Percentiles rank a stretch among this genome's conserved stretches.
These are phyloP conservation scores for Aspergillus terreus DNA, from an alignment of 2,329 filamentous ascomycete species.

Conservation along the genomic window DNA sequence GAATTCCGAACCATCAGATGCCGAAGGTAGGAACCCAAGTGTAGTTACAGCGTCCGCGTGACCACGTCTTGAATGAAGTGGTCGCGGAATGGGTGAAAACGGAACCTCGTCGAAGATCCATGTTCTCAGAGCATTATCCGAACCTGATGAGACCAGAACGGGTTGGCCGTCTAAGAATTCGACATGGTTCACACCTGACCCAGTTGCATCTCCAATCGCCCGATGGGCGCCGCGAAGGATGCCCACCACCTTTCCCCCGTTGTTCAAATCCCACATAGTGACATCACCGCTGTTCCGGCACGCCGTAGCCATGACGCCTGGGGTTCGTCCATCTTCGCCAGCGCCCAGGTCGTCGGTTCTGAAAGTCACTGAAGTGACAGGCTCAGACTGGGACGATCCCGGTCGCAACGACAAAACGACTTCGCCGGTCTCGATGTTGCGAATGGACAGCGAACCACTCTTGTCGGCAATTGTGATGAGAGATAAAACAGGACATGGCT, in stretches of 20 bases:
- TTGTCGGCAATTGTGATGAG: conserved; percentile 85
- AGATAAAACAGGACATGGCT: conserved; percentile 78
- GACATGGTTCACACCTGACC: conserved; percentile 73
- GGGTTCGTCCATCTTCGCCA: conserved; percentile 76
- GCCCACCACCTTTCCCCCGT: conserved; percentile 80
- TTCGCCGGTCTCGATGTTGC: conserved; percentile 77
- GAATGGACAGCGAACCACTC: conserved; percentile 72
- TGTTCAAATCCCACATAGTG: conserved; percentile 93
- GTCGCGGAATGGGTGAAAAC: conserved; percentile 80
- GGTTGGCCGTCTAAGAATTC: conserved; percentile 89
- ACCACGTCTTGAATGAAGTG: conserved; percentile 80
- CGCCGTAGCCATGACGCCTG: conserved; percentile 92
- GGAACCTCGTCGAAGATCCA: conserved; percentile 96
- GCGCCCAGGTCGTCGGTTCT: conserved; percentile 85
- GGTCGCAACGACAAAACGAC: conserved; percentile 66
- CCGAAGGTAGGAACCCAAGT: conserved; percentile 78
- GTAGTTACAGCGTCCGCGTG: conserved; percentile 83
- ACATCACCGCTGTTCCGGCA: conserved; percentile 78
- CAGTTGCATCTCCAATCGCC: conserved; percentile 51
- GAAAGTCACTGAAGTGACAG: conserved; percentile 82
- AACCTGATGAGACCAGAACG: conserved; percentile 82
- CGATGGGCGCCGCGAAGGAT: conserved; percentile 85
- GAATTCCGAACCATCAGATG: conserved; percentile 83
- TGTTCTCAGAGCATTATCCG: conserved; percentile 89
- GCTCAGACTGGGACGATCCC: conserved; percentile 56